Base-by-base conservation (phyloP, 495 filamentous ascomycete species). In the Tuber borchii region DNA sequence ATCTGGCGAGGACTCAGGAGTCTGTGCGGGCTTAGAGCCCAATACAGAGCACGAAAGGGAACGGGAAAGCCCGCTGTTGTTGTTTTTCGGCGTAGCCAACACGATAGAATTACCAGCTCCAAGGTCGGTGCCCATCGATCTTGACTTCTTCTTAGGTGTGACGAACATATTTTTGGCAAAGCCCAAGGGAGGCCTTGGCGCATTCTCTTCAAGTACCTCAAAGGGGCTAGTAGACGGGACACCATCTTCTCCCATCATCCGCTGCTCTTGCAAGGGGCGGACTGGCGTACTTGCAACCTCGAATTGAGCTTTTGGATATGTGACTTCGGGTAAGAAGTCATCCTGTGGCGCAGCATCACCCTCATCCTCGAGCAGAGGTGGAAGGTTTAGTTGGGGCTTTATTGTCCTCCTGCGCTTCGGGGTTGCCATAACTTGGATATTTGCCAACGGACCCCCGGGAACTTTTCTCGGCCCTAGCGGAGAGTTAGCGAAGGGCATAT, bases 381-480 rank as follows among this genome's bases (percentile, higher is more conserved):
- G 70, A 20, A 73, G 75, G 14, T 43, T 26, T n/a, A 71, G 72
- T 34, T 77, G 75, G 20, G 71, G 75, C 20, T 73, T 71, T 34
- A 71, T 73, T 71, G 73, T 77, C 44, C 74, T 80, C 42, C 75
- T 81, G 43, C 78, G 78, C 69, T 81, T 90, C 17, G 93, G 93
- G 0, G 93, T 96, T 34, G 93, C 93, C 83, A 91, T 90, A 56
- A 96, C 90, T 76, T 92, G 91, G 40, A 94, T 85, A 61, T 84
- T 82, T 73, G 82, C 75, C 2, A 87, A 77, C 9, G 86, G 88
- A 78, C 91, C 91, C 34, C 88, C 87, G 37, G 88, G 85, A 9
- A 91, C 89, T 79, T 91, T 93, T 78, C 89, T 91, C 7, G 89
- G 81, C 84, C 92, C 87, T 90, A 48, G 70, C 77, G 40, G 31